Evolutionary conservation across 139 green algal genomes (phyloP), one percentile per base, ranked within the genome.

Genomic region (Chlorella vulgaris): DNA sequence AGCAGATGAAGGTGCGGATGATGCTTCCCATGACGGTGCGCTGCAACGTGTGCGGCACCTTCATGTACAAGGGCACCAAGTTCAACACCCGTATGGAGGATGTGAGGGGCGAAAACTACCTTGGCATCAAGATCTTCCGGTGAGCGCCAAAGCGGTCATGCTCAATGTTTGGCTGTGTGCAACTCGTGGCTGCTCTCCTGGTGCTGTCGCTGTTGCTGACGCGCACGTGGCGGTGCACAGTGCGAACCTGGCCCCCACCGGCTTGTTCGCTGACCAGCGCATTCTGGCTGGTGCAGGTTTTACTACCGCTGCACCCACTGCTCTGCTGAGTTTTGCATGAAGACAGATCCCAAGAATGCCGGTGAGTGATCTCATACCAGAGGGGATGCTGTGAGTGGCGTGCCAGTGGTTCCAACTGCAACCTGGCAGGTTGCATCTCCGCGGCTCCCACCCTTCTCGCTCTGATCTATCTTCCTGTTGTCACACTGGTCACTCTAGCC

Each of bases 21-120:
- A 99, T 99, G 96, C 85, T 98, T 62, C 95, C 96, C 69, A 98
- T 99, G 94, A 97, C 89, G 66, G 90, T 99, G 29, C 89, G 92
- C 7, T 99, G 96, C 91, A 94, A 91, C 68, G 98, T 95, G 29
- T 99, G 97, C 82, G 96, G 97, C 53, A 96, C 90, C 42, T 99
- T 96, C 89, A 98, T 99, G 91, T 98, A 97, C 95, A 98, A 98
- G 86, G 93, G 96, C 33, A 99, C 97, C 39, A 99, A 99, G 84
- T 99, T 99, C 92, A 99, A 99, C 90, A 95, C 91, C 2, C 86
- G 92, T 36, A 99, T 98, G 86, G 96, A 99, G 86, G 93, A 98
- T 66, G 95, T 98, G 15, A 65, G 87, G 47, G 95, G 92, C 0
- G 95, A 99, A 51, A 86, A 87, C 19, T 99, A 99, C 88, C 86